These are phyloP conservation scores for Aureobasidium sp. DNA, from an alignment of 2,329 filamentous ascomycete genomes.

Conservation along the genomic window DNA sequence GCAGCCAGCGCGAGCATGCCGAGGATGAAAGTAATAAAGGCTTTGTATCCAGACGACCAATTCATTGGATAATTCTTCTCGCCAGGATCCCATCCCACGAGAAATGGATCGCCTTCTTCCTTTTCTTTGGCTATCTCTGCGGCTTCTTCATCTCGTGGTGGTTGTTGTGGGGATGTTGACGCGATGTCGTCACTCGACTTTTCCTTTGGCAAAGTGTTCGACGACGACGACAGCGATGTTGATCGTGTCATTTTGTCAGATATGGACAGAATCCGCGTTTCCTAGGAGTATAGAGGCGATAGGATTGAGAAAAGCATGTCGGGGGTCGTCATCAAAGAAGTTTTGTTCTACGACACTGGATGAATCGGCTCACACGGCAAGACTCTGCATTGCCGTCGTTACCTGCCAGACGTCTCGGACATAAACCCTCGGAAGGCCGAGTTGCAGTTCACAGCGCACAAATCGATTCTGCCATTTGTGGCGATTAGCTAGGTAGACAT, in stretches of 20 bases:
- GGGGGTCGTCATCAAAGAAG: not conserved
- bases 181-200: not conserved
- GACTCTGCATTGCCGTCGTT: not conserved
- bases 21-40: slow-evolving; percentile 43
- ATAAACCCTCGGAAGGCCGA: not conserved
- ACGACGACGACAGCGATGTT: not conserved
- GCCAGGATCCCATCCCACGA: slow-evolving; percentile 62
- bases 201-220: not conserved
- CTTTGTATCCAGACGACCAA: slow-evolving; percentile 38
- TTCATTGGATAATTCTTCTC: slow-evolving; percentile 51
- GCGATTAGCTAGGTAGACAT: not conserved
- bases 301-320: not conserved
- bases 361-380: slow-evolving; percentile 10
- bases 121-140: not conserved
- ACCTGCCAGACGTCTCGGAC: not conserved
- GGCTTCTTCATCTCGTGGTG: not conserved
- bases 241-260: not conserved
- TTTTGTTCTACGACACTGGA: not conserved
- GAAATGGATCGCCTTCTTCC: slow-evolving; percentile 18
- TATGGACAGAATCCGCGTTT: not conserved
- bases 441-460: not conserved
- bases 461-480: not conserved
- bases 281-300: not conserved
- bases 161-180: not conserved
- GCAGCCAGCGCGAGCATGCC: slow-evolving; percentile 45